Evolutionary conservation across 2,329 filamentous ascomycete genomes (phyloP), one percentile per base, ranked within the genome.

Genomic region (Trichoderma sp.): DNA sequence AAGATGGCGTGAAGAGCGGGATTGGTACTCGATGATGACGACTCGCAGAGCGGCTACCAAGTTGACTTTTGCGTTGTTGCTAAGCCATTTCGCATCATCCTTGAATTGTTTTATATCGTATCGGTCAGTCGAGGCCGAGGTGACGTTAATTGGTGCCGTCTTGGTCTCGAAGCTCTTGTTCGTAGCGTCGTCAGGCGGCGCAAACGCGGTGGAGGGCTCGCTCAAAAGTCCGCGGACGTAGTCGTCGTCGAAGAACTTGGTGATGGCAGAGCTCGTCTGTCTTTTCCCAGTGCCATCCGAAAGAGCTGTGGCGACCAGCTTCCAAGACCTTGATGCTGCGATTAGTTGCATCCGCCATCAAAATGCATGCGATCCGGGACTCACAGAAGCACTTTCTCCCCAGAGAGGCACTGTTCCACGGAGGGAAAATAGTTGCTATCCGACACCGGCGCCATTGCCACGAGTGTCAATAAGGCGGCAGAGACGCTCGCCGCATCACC

Each of bases 131-230:
- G 87, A 82, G 5, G 87, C 87, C 19, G 91, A 88, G 1, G 92
- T 88, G 58, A 93, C 87, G 76, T 97, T 91, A 70, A 97, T 96
- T 5, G 93, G 91, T 25, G 93, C 91, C 1, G 92, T 97, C 78
- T 90, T 93, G 22, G 91, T 91, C 69, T 96, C 91, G 75, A 96
- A 96, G 19, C 87, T 86, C 71, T 86, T 84, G 78, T 89, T 92
- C 34, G 90, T 86, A 73, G 87, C 83, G 61, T 87, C 76, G 71
- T 86, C 89, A 83, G 70, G 84, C 74, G 85, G 78, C 68, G 86
- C 81, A 77, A 94, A 97, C 50, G 90, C 88, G 70, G 84, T 84
- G 74, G 89, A 84, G 29, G 92, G 90, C 66, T 87, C 85, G 72
- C 86, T 88, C 68, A 97, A 85, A 68, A 94, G 83, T 65, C 85